phyloP scores from a whole-genome alignment of 129 eudicot species.

The Solidago caesia region DNA sequence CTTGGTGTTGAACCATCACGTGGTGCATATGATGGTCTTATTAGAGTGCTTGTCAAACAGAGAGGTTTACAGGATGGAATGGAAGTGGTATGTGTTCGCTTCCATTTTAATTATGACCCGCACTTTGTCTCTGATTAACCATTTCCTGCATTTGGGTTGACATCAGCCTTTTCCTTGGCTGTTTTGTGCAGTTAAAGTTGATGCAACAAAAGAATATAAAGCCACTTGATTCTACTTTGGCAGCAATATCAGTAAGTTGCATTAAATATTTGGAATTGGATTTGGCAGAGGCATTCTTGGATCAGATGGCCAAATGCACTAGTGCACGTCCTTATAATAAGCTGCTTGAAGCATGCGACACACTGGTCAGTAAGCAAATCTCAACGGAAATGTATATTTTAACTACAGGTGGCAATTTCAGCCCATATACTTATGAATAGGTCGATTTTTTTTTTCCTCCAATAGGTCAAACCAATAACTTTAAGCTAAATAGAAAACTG shows the following conservation, averaged over 20 bases:
- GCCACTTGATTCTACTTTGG: constrained; percentile 73
- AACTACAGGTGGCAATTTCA: not conserved
- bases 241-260: constrained; percentile 61
- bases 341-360: constrained; percentile 71
- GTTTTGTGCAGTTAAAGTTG: constrained; percentile 56
- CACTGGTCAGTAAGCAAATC: constrained; percentile 49
- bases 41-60: constrained; percentile 47
- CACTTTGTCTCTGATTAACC: constrained; percentile 7
- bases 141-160: not conserved
- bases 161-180: not conserved
- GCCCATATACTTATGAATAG: not conserved
- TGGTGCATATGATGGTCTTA: constrained; percentile 57
- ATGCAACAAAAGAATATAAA: constrained; percentile 61
- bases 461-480: not conserved
- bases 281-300: constrained; percentile 63
- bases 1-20: constrained; percentile 81
- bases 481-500: not conserved
- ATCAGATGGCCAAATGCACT: constrained; percentile 41
- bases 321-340: constrained; percentile 61
- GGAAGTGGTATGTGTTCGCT: constrained; percentile 50
- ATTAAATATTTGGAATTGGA: constrained; percentile 57
- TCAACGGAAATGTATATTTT: not conserved
- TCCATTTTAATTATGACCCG: not conserved
- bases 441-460: not conserved
- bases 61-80: constrained; percentile 55